Evolutionary conservation across 208 protist genomes (phyloP).

Genomic region (Crithidia expoeki): DNA sequence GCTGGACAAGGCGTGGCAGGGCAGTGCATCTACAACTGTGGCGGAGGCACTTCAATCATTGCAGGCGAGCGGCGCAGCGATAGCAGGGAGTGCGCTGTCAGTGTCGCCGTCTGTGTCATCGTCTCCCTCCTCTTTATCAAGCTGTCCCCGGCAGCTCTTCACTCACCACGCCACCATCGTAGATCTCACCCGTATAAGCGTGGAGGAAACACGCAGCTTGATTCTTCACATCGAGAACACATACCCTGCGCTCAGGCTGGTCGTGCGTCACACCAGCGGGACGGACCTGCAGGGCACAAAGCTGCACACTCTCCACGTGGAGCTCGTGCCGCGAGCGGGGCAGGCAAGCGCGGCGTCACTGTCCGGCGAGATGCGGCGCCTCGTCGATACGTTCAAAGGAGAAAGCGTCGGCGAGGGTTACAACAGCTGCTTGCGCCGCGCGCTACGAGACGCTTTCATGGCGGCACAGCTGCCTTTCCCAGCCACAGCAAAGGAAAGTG

Average conservation of each 20-base stretch:
- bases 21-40: slow-evolving; percentile 11
- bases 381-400: slow-evolving; percentile 57
- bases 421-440: slow-evolving; percentile 31
- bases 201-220: slow-evolving; percentile 18
- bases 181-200: slow-evolving; percentile 10
- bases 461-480: slow-evolving; percentile 23
- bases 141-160: neutral
- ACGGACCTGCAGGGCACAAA: slow-evolving; percentile 56
- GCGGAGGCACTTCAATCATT: slow-evolving; percentile 18
- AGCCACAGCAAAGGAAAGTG: neutral
- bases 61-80: neutral
- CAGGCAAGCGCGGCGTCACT: neutral
- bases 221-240: slow-evolving; percentile 16
- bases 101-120: neutral
- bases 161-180: slow-evolving; percentile 12
- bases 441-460: slow-evolving; percentile 58
- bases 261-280: slow-evolving; percentile 61
- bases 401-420: slow-evolving; percentile 50
- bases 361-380: slow-evolving; percentile 32
- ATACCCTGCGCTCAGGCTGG: slow-evolving; percentile 55
- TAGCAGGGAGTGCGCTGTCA: neutral
- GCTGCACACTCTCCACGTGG: slow-evolving; percentile 67
- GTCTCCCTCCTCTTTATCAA: neutral
- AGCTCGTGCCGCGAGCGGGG: slow-evolving; percentile 28
- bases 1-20: slow-evolving; percentile 18